These are phyloP conservation scores for Brassica cretica DNA, from an alignment of 345 rosid species.

Conservation along the genomic window DNA sequence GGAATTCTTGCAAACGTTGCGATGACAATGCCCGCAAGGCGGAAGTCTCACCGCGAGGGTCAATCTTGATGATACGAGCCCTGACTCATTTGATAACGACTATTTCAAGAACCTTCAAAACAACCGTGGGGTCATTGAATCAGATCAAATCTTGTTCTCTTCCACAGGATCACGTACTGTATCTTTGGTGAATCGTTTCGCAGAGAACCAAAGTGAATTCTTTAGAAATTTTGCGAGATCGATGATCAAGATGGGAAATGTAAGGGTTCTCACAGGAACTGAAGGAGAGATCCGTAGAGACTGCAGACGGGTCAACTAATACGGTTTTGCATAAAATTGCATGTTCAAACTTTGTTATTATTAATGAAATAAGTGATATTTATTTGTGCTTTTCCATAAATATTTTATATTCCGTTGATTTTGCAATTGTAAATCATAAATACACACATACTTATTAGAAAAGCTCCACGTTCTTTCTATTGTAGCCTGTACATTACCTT, in stretches of 20 bases:
- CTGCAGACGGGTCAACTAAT: conserved; percentile 44
- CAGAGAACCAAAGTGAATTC: conserved; percentile 39
- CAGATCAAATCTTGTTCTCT: conserved; percentile 63
- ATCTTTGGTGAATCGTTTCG: conserved; percentile 50
- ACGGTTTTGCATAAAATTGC: background rate
- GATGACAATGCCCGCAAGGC: conserved; percentile 45
- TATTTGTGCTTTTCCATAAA: background rate
- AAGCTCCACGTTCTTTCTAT: background rate
- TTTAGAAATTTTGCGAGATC: conserved; percentile 50
- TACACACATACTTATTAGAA: background rate
- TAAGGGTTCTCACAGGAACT: conserved; percentile 49
- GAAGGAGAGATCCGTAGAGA: conserved; percentile 52
- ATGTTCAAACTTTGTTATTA: background rate
- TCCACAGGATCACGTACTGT: conserved; percentile 53
- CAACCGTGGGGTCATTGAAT: conserved; percentile 58
- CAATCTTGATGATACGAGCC: conserved; percentile 50
- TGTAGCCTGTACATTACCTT: background rate
- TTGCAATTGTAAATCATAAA: background rate
- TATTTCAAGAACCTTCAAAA: conserved; percentile 55
- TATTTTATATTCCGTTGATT: background rate
- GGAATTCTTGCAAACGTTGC: conserved; percentile 42
- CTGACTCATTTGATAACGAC: conserved; percentile 54
- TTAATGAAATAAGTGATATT: conserved; percentile 4
- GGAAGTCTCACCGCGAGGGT: conserved; percentile 44
- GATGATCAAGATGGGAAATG: conserved; percentile 57